Conservation (phyloP, 768 basidiomycete species). For the Rhizopogon roseolus region DNA sequence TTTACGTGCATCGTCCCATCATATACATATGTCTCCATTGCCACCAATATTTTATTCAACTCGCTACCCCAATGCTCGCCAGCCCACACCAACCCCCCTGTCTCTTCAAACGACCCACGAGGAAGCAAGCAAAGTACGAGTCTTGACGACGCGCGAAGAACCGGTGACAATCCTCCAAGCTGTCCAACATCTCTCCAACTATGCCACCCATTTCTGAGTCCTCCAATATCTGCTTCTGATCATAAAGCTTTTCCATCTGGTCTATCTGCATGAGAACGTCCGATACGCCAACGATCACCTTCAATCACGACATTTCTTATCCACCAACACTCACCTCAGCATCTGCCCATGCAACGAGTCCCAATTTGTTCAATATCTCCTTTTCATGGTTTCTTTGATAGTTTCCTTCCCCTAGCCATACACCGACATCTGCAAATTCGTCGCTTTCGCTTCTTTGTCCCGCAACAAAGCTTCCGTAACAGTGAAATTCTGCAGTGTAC, state of each 20-base stretch:
- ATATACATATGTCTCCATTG: no score
- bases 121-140: slow-evolving; percentile 30
- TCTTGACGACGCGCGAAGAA: slow-evolving; percentile 10
- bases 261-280: background rate
- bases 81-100: slow-evolving; percentile 18
- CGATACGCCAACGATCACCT: background rate
- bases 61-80: slow-evolving; percentile 11
- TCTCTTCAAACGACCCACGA: slow-evolving; percentile 28
- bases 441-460: slow-evolving; percentile 54
- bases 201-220: background rate
- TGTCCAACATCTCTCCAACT: background rate
- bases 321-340: slow-evolving; percentile 8
- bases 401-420: slow-evolving; percentile 46
- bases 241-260: background rate
- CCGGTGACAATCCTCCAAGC: slow-evolving; percentile 8
- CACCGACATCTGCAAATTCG: slow-evolving; percentile 47
- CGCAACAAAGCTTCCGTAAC: slow-evolving; percentile 49
- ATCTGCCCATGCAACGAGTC: slow-evolving; percentile 19
- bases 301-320: background rate
- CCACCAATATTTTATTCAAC: no score
- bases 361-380: slow-evolving; percentile 30
- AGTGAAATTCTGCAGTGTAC: slow-evolving; percentile 32
- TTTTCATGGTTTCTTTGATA: slow-evolving; percentile 23
- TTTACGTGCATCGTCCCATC: no score
- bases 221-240: background rate